Evolutionary conservation across 768 basidiomycete genomes (phyloP), one percentile per base, ranked within the genome.

Genomic region (Pleurotus tuber-regium): DNA sequence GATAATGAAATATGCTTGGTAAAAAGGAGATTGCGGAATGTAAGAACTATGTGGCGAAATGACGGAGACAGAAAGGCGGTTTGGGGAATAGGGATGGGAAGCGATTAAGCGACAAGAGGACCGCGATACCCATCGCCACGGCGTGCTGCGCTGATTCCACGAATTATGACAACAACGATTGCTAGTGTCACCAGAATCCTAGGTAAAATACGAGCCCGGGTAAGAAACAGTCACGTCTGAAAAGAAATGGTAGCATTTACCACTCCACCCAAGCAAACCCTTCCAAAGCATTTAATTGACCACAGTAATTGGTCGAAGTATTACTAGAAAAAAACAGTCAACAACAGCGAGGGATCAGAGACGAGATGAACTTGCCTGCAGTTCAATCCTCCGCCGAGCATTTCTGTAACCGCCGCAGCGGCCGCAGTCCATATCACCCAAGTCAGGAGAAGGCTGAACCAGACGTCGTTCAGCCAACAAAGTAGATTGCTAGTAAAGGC

Each of bases 381-480:
- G 61, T 88, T 82, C 51, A 87, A 62, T 8, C 84, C 80, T 11
- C 89, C 89, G 10, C 84, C 83, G 25, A 89, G 71, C 21, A 76
- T 66, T 16, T 78, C 68, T 1, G 89, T 90, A 40, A 91, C 75
- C 2, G 85, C 75, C 1, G 87, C 84, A 1, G 87, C 87, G 2
- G 77, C 87, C 0, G 88, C 82, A 2, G 80, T 73, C 89, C 89
- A 92, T 54, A 89, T 73, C 30, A 91, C 73, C 87, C 88, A 91
- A 1, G 87, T 88, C 16, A 91, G 11, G 43, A 73, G 52, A 43
- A 90, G 65, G 67, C 88, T 89, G 55, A n/a, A 30, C 19, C 19
- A 8, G 6, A 39, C 4, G 14, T 39, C 24, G 40, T 53, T 44
- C 26, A 18, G 35, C 36, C 40, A 26, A 49, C 26, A 44, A 18